phyloP scores from a whole-genome alignment of 2,329 filamentous ascomycete genomes.

The Aureobasidium sp. region DNA sequence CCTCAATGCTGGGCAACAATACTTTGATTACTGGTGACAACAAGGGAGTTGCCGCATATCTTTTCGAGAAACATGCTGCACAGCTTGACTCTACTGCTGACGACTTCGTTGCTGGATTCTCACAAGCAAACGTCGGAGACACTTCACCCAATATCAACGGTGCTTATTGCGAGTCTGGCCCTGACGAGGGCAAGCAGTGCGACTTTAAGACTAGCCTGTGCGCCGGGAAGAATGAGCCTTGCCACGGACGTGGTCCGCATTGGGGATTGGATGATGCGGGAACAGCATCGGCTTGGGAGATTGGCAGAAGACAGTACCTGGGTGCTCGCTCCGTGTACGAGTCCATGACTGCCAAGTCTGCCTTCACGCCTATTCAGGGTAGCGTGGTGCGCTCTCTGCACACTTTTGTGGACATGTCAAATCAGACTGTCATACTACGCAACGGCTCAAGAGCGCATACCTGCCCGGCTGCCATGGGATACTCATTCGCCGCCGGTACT shows the following conservation, averaged over 20 bases:
- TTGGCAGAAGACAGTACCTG: conserved; percentile 63
- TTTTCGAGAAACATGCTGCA: conserved; percentile 64
- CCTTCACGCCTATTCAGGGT: conserved; percentile 50
- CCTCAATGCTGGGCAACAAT: conserved; percentile 85
- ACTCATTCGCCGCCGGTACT: conserved; percentile 88
- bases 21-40: conserved; percentile 91
- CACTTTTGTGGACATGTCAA: conserved; percentile 74
- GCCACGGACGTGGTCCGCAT: conserved; percentile 66
- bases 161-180: conserved; percentile 82
- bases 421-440: conserved; percentile 64
- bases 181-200: conserved; percentile 55
- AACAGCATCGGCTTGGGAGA: conserved; percentile 68
- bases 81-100: conserved; percentile 16
- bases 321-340: conserved; percentile 56
- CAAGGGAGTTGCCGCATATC: conserved; percentile 82
- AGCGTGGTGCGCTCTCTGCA: conserved; percentile 73
- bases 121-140: conserved; percentile 84
- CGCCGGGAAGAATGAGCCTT: conserved; percentile 61
- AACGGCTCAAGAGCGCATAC: conserved; percentile 66
- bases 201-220: conserved; percentile 80
- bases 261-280: conserved; percentile 58
- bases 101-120: conserved; percentile 83
- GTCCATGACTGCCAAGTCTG: conserved; percentile 33
- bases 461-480: conserved; percentile 81
- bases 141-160: conserved; percentile 83